Evolutionary conservation across 2,329 filamentous ascomycete genomes (phyloP).

Genomic region (Trichoderma simmonsii): DNA sequence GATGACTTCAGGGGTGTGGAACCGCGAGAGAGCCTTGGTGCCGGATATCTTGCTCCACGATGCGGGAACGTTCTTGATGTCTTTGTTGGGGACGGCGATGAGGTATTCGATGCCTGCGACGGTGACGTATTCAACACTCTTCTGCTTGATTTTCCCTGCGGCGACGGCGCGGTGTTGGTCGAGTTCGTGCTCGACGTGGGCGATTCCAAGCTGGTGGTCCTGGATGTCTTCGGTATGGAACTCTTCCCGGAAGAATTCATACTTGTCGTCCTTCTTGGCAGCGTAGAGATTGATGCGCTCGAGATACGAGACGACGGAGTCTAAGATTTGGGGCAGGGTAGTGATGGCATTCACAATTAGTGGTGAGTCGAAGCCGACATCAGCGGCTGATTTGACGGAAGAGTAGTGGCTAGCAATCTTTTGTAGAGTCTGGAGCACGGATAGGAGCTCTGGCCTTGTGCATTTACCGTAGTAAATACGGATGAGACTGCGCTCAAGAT

Average conservation of each 20-base stretch:
- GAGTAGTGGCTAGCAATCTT: conserved; percentile 74
- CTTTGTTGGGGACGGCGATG: conserved; percentile 81
- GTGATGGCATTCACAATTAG: conserved; percentile 70
- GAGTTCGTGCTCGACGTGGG: conserved; percentile 85
- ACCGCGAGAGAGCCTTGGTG: conserved; percentile 87
- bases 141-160: conserved; percentile 68
- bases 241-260: conserved; percentile 83
- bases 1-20: conserved; percentile 90
- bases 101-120: conserved; percentile 91
- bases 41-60: conserved; percentile 94
- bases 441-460: conserved; percentile 80
- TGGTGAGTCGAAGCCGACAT: conserved; percentile 69
- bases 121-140: conserved; percentile 71
- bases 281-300: conserved; percentile 82
- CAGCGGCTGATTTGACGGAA: conserved; percentile 59
- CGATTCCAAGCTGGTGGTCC: conserved; percentile 86
- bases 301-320: conserved; percentile 70
- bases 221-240: conserved; percentile 87
- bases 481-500: conserved; percentile 90
- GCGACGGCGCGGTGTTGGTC: conserved; percentile 71
- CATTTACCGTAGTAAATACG: conserved; percentile 98
- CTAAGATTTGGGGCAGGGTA: conserved; percentile 71
- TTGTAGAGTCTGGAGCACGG: conserved; percentile 81
- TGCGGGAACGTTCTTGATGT: conserved; percentile 83
- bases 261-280: conserved; percentile 86